Conservation (phyloP, 768 basidiomycete genomes). For the Pulveroboletus sp. region DNA sequence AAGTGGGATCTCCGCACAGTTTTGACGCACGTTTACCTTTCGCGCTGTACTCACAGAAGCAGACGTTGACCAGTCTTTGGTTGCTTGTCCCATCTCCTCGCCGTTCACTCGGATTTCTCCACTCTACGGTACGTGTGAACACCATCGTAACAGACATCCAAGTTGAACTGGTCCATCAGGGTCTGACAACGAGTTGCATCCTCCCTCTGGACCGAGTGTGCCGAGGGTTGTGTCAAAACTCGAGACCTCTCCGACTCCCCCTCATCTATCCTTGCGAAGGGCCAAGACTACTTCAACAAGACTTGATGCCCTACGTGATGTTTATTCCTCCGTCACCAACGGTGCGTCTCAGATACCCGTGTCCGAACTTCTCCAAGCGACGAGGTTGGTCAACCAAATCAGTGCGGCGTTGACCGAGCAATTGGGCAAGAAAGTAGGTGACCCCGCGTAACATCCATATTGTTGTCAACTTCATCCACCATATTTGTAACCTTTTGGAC, state of each 20-base stretch:
- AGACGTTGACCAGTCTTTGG: conserved; percentile 22
- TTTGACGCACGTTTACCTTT: neutral
- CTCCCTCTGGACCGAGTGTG: neutral
- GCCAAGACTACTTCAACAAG: conserved; percentile 39
- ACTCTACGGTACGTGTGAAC: conserved; percentile 9
- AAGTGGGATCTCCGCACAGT: neutral
- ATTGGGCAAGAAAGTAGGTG: conserved; percentile 36
- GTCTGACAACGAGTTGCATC: neutral
- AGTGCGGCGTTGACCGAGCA: conserved; percentile 44
- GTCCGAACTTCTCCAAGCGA: conserved; percentile 46
- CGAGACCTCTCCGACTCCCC: conserved; percentile 4
- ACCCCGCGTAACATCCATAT: conserved; percentile 6
- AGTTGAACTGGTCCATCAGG: neutral
- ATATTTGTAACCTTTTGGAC: conserved; percentile 44
- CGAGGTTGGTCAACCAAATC: conserved; percentile 43
- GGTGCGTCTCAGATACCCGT: conserved; percentile 47
- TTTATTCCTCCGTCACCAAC: conserved; percentile 40
- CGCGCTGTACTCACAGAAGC: conserved; percentile 12
- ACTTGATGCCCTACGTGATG: conserved; percentile 42
- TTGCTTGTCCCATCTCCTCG: conserved; percentile 9
- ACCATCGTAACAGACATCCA: neutral
- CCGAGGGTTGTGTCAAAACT: conserved; percentile 9
- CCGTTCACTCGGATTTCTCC: neutral
- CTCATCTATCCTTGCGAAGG: conserved; percentile 29
- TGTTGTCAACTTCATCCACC: conserved; percentile 13